Evolutionary conservation across 2,329 filamentous ascomycete species (phyloP), one percentile per base, ranked within the genome.

Genomic region (Fusarium multiceps): DNA sequence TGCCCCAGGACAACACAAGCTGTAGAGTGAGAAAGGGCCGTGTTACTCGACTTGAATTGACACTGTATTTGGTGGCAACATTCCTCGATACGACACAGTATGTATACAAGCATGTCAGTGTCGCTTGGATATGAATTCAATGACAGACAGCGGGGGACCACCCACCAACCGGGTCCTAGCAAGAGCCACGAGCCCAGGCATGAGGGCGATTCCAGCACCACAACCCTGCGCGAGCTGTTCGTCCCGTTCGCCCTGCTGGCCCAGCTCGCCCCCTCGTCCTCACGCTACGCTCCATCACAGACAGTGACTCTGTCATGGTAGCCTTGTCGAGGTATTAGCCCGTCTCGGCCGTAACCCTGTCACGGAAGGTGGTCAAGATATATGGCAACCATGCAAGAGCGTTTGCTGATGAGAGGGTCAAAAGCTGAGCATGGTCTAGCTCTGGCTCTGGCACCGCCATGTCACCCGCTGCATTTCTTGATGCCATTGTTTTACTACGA

Each of bases 271-370:
- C 68, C 68, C 68, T 71, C 69, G 61, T 55, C 55, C 66, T 37
- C 62, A 71, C 37, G 42, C 68, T 66, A 71, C 49, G 53, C 68
- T 66, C 64, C 64, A 56, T 71, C 64, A 66, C 53, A 66, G 23
- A 59, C 45, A 61, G 20, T 43, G 65, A 54, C 68, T 68, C 69
- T 62, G 64, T 34, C 65, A 71, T 72, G 71, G 71, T 73, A 72
- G 71, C 71, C 71, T 73, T 70, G 72, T 72, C 66, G 68, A 61
- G 70, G 61, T 71, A 68, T 55, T 63, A 69, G 66, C 66, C 72
- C 72, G 71, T 74, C 72, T 66, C 59, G 61, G 71, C 70, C 66
- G 62, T 75, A 74, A 74, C 72, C 72, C 67, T 75, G 72, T 71
- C 72, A 74, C 63, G 72, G 72, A 74, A 74, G 72, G 69, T 75